Conservation (phyloP, 208 protist species). For the Porcisia deanei region DNA sequence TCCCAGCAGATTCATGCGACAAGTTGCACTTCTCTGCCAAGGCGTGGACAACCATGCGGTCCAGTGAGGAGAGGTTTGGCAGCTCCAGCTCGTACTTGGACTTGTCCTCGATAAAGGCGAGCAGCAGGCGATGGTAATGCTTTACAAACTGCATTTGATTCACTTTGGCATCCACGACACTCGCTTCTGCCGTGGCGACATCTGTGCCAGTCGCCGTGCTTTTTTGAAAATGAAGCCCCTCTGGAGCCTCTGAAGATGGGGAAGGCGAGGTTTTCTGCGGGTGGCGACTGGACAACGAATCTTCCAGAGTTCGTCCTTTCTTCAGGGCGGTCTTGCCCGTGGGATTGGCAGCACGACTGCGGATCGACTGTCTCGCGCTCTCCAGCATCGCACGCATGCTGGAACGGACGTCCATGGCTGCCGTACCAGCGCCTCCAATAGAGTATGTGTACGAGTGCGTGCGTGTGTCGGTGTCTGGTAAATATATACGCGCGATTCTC, state of each 20-base stretch:
- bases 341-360: slow-evolving; percentile 31
- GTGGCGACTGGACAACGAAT: not conserved
- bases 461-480: not conserved
- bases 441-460: not conserved
- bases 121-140: slow-evolving; percentile 69
- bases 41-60: slow-evolving; percentile 77
- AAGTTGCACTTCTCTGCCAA: slow-evolving; percentile 89
- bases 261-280: slow-evolving; percentile 32
- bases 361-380: slow-evolving; percentile 29
- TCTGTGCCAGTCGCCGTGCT: slow-evolving; percentile 6
- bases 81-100: slow-evolving; percentile 74
- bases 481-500: not conserved
- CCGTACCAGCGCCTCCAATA: not conserved
- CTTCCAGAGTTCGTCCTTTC: slow-evolving; percentile 15
- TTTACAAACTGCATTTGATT: slow-evolving; percentile 67
- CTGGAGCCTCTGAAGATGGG: slow-evolving; percentile 9
- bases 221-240: slow-evolving; percentile 24
- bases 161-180: slow-evolving; percentile 54
- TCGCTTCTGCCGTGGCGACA: not conserved
- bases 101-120: slow-evolving; percentile 75
- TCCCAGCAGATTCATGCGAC: slow-evolving; percentile 67
- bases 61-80: slow-evolving; percentile 67
- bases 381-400: slow-evolving; percentile 38
- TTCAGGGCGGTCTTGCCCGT: not conserved
- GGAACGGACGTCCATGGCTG: slow-evolving; percentile 24